A percentile compares a stretch with the other conserved stretches of the same genome.
These are phyloP conservation scores for Craspedostauros australis DNA, from an alignment of 108 stramenopile genomes.

Conservation along the genomic window DNA sequence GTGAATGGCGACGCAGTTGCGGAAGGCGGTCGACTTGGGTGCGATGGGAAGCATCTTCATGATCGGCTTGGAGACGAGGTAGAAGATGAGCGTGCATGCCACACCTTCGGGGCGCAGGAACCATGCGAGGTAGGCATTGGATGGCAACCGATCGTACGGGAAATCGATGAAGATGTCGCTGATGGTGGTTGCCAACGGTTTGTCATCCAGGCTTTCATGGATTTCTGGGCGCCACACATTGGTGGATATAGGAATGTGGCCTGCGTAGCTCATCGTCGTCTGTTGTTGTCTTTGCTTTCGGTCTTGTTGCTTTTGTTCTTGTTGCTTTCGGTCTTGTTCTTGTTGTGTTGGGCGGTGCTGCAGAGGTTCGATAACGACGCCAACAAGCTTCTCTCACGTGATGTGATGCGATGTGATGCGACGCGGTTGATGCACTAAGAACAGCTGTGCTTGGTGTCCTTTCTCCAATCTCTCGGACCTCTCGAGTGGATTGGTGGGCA, in stretches of 20 bases:
- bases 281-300: neutral
- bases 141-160: constrained; percentile 44
- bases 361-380: too few species aligned
- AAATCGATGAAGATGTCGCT: constrained; percentile 28
- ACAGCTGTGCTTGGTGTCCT: too few species aligned
- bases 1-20: constrained; percentile 28
- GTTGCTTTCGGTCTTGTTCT: too few species aligned
- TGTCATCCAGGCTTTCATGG: constrained; percentile 30
- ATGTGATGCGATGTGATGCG: too few species aligned
- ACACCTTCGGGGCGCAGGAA: constrained; percentile 36
- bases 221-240: constrained; percentile 28
- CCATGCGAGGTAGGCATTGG: constrained; percentile 8
- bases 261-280: too few species aligned
- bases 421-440: too few species aligned
- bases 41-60: constrained; percentile 9
- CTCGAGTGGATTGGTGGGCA: too few species aligned
- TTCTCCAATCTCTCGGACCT: too few species aligned
- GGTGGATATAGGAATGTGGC: neutral
- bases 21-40: constrained; percentile 25
- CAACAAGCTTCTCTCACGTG: too few species aligned
- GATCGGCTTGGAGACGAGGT: constrained; percentile 28
- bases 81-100: constrained; percentile 17
- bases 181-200: constrained; percentile 24
- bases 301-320: neutral
- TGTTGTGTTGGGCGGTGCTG: too few species aligned